Evolutionary conservation across 192 early-diverging fungal species (phyloP).

Genomic region (Dissophora globulifera): DNA sequence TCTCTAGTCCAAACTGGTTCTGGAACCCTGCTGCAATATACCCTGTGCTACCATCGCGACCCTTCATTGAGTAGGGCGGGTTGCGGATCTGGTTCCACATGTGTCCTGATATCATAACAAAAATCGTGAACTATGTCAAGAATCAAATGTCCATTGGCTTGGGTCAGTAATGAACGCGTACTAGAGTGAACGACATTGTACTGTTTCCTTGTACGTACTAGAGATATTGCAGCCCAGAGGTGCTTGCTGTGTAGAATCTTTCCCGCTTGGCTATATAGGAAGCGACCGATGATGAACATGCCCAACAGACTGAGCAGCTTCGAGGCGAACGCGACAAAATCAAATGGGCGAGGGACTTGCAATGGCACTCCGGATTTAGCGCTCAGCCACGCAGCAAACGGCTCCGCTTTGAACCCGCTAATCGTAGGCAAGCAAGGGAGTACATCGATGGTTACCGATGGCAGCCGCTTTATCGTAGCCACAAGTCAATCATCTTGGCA

Average conservation of each 20-base stretch:
- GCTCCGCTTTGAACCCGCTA: conserved; percentile 75
- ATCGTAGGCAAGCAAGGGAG: no score
- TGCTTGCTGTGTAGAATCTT: conserved; percentile 64
- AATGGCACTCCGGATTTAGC: conserved; percentile 49
- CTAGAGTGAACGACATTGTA: no score
- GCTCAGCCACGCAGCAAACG: conserved; percentile 67
- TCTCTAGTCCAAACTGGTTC: conserved; percentile 76
- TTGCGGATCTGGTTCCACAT: conserved; percentile 91
- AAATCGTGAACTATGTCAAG: conserved; percentile 70
- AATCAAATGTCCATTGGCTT: no score
- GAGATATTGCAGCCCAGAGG: conserved; percentile 63
- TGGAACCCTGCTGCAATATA: conserved; percentile 75
- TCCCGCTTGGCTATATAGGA: conserved; percentile 56
- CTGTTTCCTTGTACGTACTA: conserved; percentile 54
- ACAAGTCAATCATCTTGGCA: no score
- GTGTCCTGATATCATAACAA: conserved; percentile 81
- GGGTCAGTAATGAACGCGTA: no score
- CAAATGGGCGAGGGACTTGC: conserved; percentile 63
- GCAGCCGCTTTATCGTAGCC: no score
- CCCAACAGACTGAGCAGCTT: conserved; percentile 51
- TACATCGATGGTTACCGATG: no score
- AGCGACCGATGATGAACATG: conserved; percentile 37
- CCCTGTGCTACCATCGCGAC: conserved; percentile 61
- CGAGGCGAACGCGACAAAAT: conserved; percentile 60
- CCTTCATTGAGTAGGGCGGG: conserved; percentile 69